Evolutionary conservation across 2,329 filamentous ascomycete genomes (phyloP).

Genomic region (Paecilomyces sp.): DNA sequence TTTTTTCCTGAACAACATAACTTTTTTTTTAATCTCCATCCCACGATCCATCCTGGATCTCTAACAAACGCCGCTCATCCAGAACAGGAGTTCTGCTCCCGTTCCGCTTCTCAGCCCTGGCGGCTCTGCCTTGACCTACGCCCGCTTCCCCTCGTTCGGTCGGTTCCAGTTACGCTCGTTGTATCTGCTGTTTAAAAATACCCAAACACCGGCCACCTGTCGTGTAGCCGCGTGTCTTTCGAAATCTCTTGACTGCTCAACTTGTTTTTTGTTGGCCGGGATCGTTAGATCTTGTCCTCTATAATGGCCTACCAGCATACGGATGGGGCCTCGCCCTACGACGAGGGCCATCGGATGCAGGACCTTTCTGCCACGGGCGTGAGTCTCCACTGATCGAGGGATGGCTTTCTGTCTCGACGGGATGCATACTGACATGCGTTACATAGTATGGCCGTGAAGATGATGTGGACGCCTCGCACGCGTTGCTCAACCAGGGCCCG

Average conservation of each 20-base stretch:
- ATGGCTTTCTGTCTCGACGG: not conserved
- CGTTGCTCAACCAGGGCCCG: conserved; percentile 38
- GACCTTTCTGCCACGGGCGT: conserved; percentile 59
- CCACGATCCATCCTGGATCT: not conserved
- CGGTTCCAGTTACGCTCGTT: not conserved
- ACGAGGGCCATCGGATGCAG: conserved; percentile 59
- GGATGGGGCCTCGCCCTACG: conserved; percentile 42
- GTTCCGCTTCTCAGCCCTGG: not conserved
- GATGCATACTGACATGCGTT: conserved; percentile 1
- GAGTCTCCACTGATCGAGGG: conserved; percentile 30
- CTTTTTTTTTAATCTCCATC: not conserved
- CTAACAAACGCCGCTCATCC: not conserved
- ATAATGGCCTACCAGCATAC: conserved; percentile 60
- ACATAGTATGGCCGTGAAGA: conserved; percentile 26
- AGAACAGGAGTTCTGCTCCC: not conserved
- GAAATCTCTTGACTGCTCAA: not conserved
- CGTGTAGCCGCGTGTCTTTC: not conserved
- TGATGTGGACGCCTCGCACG: conserved; percentile 39
- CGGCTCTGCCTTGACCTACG: not conserved
- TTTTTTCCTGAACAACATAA: not conserved
- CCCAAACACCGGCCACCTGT: not conserved
- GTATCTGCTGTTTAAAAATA: not conserved
- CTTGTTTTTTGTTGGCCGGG: not conserved
- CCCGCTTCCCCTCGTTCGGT: not conserved
- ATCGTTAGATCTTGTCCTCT: conserved; percentile 3